phyloP scores from a whole-genome alignment of 2,329 filamentous ascomycete species.

The Incumbomyces delicatus region DNA sequence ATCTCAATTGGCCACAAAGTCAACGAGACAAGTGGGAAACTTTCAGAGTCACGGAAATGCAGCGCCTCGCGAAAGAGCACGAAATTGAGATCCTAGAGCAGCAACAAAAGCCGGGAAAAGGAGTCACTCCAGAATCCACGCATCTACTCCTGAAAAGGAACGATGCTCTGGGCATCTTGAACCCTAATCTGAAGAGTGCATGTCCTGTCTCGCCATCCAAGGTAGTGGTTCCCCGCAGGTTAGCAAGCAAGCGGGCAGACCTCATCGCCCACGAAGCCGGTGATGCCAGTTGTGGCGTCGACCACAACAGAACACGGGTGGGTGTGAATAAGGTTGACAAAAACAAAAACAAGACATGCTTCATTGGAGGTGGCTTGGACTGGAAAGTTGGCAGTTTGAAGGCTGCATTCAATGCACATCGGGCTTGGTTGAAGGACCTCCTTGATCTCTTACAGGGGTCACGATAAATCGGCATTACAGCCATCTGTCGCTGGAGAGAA shows the following conservation, averaged over 20 bases:
- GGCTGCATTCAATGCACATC: neutral
- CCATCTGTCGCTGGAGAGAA: no score
- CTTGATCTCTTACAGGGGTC: neutral
- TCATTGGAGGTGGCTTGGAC: no score
- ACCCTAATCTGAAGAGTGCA: conserved; percentile 2
- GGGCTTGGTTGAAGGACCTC: conserved; percentile 3
- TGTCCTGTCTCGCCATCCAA: neutral
- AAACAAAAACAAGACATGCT: neutral
- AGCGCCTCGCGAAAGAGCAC: conserved; percentile 9
- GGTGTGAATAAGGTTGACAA: conserved; percentile 1
- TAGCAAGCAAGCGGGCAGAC: neutral
- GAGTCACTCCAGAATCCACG: conserved; percentile 7
- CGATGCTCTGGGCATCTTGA: neutral
- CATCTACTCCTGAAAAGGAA: conserved; percentile 10
- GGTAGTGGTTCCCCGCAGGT: neutral
- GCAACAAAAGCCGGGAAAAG: conserved; percentile 10
- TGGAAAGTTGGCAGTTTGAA: conserved; percentile 1
- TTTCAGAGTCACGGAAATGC: conserved; percentile 6
- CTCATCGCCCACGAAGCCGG: conserved; percentile 1
- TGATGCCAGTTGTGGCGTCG: neutral
- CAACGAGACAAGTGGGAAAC: conserved; percentile 18
- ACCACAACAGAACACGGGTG: neutral
- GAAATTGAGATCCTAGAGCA: conserved; percentile 7
- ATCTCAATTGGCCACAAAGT: conserved; percentile 19
- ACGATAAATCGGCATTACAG: no score